Base-by-base conservation (phyloP, 176 grass and related monocot genomes). In the Typha latifolia region DNA sequence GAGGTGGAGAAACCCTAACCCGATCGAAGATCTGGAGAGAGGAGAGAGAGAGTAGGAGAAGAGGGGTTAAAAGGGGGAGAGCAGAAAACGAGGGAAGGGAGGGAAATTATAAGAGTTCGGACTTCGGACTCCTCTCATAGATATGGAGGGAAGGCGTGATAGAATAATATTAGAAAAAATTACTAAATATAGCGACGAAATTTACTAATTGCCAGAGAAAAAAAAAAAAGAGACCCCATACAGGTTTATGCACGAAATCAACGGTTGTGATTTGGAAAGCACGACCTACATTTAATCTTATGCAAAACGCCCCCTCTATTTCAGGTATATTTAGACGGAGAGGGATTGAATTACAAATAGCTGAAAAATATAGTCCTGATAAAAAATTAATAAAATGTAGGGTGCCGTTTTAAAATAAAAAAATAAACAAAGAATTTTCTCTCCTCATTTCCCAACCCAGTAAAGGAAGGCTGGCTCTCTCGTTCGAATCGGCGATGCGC, bases 1-100 rank as follows among this genome's bases (percentile, higher is more conserved):
- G 27, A 64, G 69, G 59, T 72, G 73, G 61, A 49, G 69, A 21
- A 9, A 21, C 4, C 32, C 84, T 77, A 77, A 77, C 84, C 66
- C 77, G 53, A 59, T 59, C 53, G 7, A 21, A 21, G 53, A 59
- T 59, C 53, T 59, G 53, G 53, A 18, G 16, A 14, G n/a, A 47
- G 63, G 51, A 62, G 62, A 53, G 51, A 68, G 51, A 62, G 62
- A 53, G 67, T 62, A 8, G 56, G 43, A 12, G 18, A 62, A 14
- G 43, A 47, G 59, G 72, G 27, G 7, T 69, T 32, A 50, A 51
- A 57, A 16, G 31, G 72, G 19, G 37, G 51, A 69, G 59, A 29
- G 21, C 59, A 34, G 64, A 20, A 66, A 73, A 51, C 23, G 59
- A 47, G 49, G 50, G 29, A 48, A 11, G 14, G 26, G 47, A 22